A percentile compares a stretch with the other conserved stretches of the same genome.
phyloP scores from a whole-genome alignment of 129 eudicot genomes.

The Chrysanthemum seticuspe region DNA sequence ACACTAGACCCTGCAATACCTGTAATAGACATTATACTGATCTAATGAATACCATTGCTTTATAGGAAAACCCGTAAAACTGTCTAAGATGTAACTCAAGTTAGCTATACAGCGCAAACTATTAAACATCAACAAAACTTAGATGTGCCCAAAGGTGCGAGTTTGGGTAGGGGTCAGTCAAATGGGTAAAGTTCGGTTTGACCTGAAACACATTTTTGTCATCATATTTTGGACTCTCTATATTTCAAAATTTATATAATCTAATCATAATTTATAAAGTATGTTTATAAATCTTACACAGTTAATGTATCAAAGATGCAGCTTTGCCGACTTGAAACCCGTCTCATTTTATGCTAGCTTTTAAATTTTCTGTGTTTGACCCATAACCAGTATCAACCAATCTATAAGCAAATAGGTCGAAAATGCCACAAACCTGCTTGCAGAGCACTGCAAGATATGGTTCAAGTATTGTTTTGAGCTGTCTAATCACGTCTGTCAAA shows the following conservation, averaged over 20 bases:
- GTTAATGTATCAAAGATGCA: not conserved
- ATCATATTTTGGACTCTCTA: not conserved
- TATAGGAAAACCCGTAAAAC: not conserved
- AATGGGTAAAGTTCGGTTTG: not conserved
- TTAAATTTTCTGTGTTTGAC: not conserved
- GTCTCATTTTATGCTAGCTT: not conserved
- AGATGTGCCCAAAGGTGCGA: not conserved
- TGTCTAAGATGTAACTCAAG: not conserved
- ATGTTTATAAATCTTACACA: not conserved
- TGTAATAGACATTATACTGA: slow-evolving; percentile 27
- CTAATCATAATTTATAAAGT: not conserved
- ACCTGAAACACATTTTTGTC: not conserved
- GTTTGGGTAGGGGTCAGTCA: not conserved
- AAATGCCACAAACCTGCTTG: slow-evolving; percentile 62
- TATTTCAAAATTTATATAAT: not conserved
- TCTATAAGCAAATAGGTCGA: not conserved
- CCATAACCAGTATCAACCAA: not conserved
- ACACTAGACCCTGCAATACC: slow-evolving; percentile 93
- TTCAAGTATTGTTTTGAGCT: slow-evolving; percentile 93
- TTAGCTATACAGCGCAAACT: not conserved
- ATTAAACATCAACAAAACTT: too few species aligned
- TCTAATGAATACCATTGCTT: not conserved
- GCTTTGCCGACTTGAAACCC: not conserved
- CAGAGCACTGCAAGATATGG: slow-evolving; percentile 98
- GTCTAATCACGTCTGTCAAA: slow-evolving; percentile 77